A percentile compares a stretch with the other conserved stretches of the same genome.
Evolutionary conservation across 2,329 filamentous ascomycete species (phyloP).

Genomic region (Aspergillus calidoustus): DNA sequence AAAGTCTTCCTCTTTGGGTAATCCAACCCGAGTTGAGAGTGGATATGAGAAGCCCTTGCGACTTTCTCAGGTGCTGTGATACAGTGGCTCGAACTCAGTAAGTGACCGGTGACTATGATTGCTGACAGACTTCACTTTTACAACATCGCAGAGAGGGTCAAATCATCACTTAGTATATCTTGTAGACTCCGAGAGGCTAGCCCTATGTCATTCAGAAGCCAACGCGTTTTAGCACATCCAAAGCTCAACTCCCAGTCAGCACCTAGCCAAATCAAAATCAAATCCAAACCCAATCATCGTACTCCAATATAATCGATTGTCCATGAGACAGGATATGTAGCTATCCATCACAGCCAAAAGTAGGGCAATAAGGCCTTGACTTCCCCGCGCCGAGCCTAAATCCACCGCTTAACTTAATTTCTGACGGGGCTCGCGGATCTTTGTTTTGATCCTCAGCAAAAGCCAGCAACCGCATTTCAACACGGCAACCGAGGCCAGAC

Average conservation of each 20-base stretch:
- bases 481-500: not conserved
- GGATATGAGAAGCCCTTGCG: not conserved
- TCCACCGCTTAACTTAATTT: constrained; percentile 7
- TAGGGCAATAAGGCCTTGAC: not conserved
- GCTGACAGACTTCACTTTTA: not conserved
- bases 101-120: not conserved
- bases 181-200: not conserved
- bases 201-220: not conserved
- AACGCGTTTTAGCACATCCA: not conserved
- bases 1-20: not conserved
- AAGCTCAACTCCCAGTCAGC: not conserved
- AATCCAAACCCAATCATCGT: not conserved
- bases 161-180: not conserved
- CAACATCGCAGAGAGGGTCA: not conserved
- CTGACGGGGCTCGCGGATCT: not conserved
- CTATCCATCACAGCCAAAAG: not conserved
- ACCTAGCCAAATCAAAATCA: not conserved
- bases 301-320: not conserved
- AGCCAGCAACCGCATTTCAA: not conserved
- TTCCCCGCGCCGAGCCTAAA: constrained; percentile 14
- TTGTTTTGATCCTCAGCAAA: constrained; percentile 11
- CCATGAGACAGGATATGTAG: too few relatives aligned
- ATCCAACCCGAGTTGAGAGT: not conserved
- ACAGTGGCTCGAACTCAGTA: not conserved
- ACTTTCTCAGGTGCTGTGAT: not conserved